Conservation (phyloP, 345 rosid genomes). For the Eutrema heterophyllum region DNA sequence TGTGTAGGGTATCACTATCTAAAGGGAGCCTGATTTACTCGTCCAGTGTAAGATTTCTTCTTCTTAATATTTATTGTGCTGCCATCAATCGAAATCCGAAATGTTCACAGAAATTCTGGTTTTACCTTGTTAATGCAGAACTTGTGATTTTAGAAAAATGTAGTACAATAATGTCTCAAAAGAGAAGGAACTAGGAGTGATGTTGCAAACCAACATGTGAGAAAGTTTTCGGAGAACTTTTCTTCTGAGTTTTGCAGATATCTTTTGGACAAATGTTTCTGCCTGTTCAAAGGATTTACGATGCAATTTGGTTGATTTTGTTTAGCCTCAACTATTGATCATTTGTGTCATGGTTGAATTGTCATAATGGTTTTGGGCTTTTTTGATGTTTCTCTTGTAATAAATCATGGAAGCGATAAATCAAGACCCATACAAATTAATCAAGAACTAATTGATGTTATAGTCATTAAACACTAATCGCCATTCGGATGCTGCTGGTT, state of each 20-base stretch:
- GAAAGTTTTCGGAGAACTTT: neutral
- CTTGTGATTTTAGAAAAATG: neutral
- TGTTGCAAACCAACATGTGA: neutral
- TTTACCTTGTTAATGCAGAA: neutral
- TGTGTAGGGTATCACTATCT: conserved; percentile 27
- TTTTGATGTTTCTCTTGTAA: neutral
- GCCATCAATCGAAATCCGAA: neutral
- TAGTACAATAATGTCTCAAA: conserved; percentile 17
- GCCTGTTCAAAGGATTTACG: neutral
- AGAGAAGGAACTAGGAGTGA: neutral
- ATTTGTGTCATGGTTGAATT: neutral
- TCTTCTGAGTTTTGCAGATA: neutral
- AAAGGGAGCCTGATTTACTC: neutral
- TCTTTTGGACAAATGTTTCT: conserved; percentile 5
- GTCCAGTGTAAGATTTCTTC: conserved; percentile 13
- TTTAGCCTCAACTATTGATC: neutral
- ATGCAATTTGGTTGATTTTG: conserved; percentile 2
- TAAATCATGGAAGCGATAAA: neutral
- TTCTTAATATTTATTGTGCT: neutral
- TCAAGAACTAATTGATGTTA: too few species aligned
- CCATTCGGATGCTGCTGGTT: too few species aligned
- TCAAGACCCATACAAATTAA: neutral
- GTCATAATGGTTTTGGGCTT: neutral
- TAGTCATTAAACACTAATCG: too few species aligned
- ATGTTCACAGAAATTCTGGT: neutral